Conservation (phyloP, 768 basidiomycete genomes). For the Tylopilus sp. region DNA sequence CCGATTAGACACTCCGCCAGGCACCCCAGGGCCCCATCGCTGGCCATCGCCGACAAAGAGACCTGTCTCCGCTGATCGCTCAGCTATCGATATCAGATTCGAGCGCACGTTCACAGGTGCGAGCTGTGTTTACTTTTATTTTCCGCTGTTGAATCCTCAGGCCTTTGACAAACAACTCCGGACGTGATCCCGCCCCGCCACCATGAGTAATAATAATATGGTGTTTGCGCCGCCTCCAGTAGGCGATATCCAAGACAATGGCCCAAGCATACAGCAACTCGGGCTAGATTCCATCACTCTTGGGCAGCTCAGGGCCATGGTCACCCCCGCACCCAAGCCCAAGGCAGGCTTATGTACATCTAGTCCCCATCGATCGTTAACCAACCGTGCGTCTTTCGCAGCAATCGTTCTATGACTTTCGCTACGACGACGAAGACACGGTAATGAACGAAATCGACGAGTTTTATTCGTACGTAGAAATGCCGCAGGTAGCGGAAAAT, state of each 20-base stretch:
- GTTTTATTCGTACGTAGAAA: slow-evolving; percentile 96
- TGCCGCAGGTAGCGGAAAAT: slow-evolving; percentile 86
- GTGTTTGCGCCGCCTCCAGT: slow-evolving; percentile 30
- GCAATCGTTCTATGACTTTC: slow-evolving; percentile 88
- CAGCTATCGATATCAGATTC: slow-evolving; percentile 16
- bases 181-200: neutral
- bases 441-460: slow-evolving; percentile 96
- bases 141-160: slow-evolving; percentile 24
- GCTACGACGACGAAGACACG: slow-evolving; percentile 95
- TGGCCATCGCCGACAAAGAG: slow-evolving; percentile 24
- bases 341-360: slow-evolving; percentile 47
- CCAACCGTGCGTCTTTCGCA: slow-evolving; percentile 32
- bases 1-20: slow-evolving; percentile 19
- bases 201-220: slow-evolving; percentile 28
- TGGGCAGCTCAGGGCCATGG: slow-evolving; percentile 76
- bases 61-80: neutral
- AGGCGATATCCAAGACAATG: slow-evolving; percentile 31
- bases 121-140: slow-evolving; percentile 16
- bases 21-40: slow-evolving; percentile 9
- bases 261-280: slow-evolving; percentile 34
- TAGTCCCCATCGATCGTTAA: slow-evolving; percentile 17
- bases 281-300: slow-evolving; percentile 73
- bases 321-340: slow-evolving; percentile 65
- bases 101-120: neutral
- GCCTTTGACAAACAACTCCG: slow-evolving; percentile 24